Percentiles rank a stretch among this genome's conserved stretches.
Conservation (phyloP, 2,329 filamentous ascomycete genomes). For the Colletotrichum lindemuthianum region DNA sequence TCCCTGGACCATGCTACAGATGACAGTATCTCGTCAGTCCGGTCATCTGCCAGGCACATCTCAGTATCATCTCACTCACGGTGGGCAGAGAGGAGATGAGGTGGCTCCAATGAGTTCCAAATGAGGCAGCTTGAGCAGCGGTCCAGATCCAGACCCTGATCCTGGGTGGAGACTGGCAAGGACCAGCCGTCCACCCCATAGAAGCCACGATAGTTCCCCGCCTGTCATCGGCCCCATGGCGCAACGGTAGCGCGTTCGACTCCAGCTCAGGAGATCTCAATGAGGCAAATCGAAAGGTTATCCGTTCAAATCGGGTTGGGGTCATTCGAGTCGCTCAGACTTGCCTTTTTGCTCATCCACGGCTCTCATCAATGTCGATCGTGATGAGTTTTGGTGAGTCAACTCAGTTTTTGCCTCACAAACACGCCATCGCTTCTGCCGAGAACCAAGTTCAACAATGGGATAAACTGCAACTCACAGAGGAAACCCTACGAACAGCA, state of each 20-base stretch:
- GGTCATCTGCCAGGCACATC: too few relatives aligned
- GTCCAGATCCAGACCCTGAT: neutral
- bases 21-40: too few relatives aligned
- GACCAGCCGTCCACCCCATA: neutral
- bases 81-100: too few relatives aligned
- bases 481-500: neutral
- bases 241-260: constrained; percentile 31
- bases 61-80: too few relatives aligned
- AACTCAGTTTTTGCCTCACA: neutral
- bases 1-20: too few relatives aligned
- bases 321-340: neutral
- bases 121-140: neutral
- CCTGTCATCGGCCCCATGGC: neutral
- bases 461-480: neutral
- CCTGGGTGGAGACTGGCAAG: too few relatives aligned
- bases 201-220: neutral
- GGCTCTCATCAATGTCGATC: too few relatives aligned
- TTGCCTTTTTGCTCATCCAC: neutral
- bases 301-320: constrained; percentile 28
- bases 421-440: neutral
- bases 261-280: neutral
- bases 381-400: too few relatives aligned
- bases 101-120: too few relatives aligned
- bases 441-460: too few relatives aligned
- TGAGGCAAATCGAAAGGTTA: constrained; percentile 16